Evolutionary conservation across 2,329 filamentous ascomycete genomes (phyloP).

Genomic region (Aureobasidium lini): DNA sequence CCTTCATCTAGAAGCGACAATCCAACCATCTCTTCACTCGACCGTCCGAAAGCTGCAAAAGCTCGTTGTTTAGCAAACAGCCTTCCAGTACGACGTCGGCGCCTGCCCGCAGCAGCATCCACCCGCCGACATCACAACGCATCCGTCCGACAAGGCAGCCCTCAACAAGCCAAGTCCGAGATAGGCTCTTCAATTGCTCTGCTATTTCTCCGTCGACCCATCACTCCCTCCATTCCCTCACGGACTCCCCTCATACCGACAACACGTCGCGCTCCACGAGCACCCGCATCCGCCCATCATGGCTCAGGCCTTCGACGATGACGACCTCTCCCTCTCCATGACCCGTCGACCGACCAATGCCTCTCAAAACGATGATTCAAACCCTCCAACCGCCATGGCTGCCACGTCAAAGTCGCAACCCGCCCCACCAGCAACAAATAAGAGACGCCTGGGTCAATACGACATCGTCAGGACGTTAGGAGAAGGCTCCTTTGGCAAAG

Average conservation of each 20-base stretch:
- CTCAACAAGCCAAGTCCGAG: not conserved
- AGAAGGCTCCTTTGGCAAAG: slow-evolving; percentile 96
- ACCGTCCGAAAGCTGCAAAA: not conserved
- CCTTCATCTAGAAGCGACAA: not conserved
- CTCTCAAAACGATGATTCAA: slow-evolving; percentile 17
- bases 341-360: slow-evolving; percentile 19
- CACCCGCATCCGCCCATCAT: slow-evolving; percentile 21
- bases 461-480: slow-evolving; percentile 83
- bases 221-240: not conserved
- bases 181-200: not conserved
- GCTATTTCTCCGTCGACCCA: not conserved
- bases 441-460: slow-evolving; percentile 82
- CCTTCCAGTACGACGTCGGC: not conserved
- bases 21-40: not conserved
- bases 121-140: not conserved
- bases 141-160: not conserved
- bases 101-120: not conserved
- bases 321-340: slow-evolving; percentile 34
- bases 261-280: not conserved
- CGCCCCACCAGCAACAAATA: slow-evolving; percentile 7
- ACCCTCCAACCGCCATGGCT: not conserved
- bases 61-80: not conserved
- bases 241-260: not conserved
- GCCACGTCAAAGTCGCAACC: not conserved
- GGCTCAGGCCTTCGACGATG: slow-evolving; percentile 33